Evolutionary conservation across 2,329 filamentous ascomycete species (phyloP).

Genomic region (Cladosporium sp.): DNA sequence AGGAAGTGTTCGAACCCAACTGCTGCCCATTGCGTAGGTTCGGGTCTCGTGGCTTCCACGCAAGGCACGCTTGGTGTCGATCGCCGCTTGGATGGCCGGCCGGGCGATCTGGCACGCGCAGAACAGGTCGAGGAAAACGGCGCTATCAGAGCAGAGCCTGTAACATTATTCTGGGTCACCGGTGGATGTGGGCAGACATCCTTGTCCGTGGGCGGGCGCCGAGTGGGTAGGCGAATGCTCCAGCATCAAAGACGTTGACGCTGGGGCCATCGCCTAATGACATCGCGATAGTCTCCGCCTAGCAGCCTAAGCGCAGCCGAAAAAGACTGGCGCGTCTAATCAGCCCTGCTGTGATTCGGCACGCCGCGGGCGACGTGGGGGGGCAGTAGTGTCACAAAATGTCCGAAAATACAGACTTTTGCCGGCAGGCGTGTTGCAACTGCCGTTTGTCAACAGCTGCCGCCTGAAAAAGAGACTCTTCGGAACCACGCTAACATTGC

Average conservation of each 20-base stretch:
- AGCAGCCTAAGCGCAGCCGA: background rate
- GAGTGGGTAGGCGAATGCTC: constrained; percentile 9
- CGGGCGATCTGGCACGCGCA: constrained; percentile 9
- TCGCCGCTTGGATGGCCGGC: constrained; percentile 6
- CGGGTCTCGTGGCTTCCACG: constrained; percentile 11
- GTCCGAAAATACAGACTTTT: too few species aligned
- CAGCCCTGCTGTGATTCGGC: background rate
- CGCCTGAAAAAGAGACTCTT: too few species aligned
- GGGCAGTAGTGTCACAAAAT: too few species aligned
- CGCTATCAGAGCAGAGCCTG: constrained; percentile 9
- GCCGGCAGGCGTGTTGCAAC: too few species aligned
- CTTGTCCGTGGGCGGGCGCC: constrained; percentile 7
- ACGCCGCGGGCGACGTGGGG: too few species aligned
- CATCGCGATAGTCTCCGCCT: constrained; percentile 1
- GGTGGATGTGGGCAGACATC: constrained; percentile 5
- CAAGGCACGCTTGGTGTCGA: constrained; percentile 10
- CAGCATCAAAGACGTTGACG: constrained; percentile 8
- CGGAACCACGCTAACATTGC: too few species aligned
- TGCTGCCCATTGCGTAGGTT: constrained; percentile 14
- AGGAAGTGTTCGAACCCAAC: constrained; percentile 10
- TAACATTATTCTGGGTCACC: constrained; percentile 2
- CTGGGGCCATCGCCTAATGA: constrained; percentile 7
- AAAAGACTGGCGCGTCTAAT: background rate
- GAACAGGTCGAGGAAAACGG: background rate
- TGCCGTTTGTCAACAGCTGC: too few species aligned